A percentile compares a stretch with the other conserved stretches of the same genome.
Conservation (phyloP, 1,284 basidiomycete species). For the Cutaneotrichosporon sp. region DNA sequence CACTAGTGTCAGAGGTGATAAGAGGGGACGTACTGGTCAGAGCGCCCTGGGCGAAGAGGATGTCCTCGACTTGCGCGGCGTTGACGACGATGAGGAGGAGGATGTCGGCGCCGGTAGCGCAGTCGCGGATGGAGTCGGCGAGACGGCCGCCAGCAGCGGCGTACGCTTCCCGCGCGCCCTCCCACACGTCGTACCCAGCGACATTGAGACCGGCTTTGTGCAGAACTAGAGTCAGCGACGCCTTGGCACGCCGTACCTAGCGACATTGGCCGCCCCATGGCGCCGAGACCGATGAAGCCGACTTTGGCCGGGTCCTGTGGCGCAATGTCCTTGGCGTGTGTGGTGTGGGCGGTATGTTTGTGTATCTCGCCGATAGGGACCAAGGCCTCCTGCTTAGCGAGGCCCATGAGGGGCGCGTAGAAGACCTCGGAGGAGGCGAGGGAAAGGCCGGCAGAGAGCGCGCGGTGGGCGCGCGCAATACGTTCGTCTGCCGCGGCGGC, state of each 20-base stretch:
- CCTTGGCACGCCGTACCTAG: constrained; percentile 9
- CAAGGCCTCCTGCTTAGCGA: constrained; percentile 2
- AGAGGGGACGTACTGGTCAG: constrained; percentile 2
- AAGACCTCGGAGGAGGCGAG: constrained; percentile 1
- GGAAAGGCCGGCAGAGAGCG: background rate
- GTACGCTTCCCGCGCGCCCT: constrained; percentile 1
- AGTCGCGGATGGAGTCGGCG: constrained; percentile 8
- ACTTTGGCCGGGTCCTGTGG: constrained; percentile 10
- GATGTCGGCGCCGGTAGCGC: constrained; percentile 16
- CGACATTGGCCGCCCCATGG: constrained; percentile 20
- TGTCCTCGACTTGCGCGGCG: constrained; percentile 19
- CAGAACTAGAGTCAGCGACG: constrained; percentile 7
- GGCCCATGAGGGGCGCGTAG: constrained; percentile 7
- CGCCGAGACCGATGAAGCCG: constrained; percentile 19
- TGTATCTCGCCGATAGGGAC: background rate
- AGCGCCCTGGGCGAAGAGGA: constrained; percentile 18
- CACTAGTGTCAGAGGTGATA: background rate
- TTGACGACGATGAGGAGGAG: constrained; percentile 26
- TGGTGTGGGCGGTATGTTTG: background rate
- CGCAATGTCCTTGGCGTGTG: background rate
- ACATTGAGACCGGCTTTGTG: constrained; percentile 13
- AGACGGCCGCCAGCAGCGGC: constrained; percentile 8
- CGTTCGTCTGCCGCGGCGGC: background rate
- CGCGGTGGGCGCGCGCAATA: background rate
- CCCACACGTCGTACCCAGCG: constrained; percentile 22